Percentiles rank a stretch among this genome's conserved stretches.
Conservation (phyloP, 768 basidiomycete species). For the Clitopilus hobsonii region DNA sequence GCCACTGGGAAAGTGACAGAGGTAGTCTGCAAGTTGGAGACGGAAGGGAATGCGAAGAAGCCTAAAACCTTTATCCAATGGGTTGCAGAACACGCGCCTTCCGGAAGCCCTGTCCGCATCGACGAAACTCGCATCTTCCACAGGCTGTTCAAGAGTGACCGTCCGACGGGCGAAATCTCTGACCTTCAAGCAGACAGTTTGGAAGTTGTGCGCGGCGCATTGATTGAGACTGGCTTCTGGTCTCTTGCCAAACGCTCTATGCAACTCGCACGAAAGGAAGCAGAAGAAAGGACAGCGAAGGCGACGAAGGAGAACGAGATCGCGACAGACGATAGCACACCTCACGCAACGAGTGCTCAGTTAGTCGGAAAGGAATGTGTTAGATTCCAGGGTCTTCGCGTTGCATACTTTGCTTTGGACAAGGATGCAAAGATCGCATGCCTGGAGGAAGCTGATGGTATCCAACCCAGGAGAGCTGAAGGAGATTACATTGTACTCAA, state of each 20-base stretch:
- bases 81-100: constrained; percentile 81
- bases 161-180: constrained; percentile 78
- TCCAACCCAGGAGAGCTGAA: constrained; percentile 39
- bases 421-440: constrained; percentile 71
- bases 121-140: constrained; percentile 93
- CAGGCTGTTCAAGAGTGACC: constrained; percentile 90
- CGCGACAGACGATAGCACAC: constrained; percentile 46
- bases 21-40: constrained; percentile 75
- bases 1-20: constrained; percentile 70
- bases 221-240: constrained; percentile 91
- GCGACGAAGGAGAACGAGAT: constrained; percentile 37
- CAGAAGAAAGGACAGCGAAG: constrained; percentile 56
- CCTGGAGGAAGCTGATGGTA: constrained; percentile 49
- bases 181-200: constrained; percentile 84
- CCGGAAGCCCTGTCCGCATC: constrained; percentile 77
- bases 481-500: constrained; percentile 86
- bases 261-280: constrained; percentile 59
- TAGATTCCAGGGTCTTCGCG: constrained; percentile 93
- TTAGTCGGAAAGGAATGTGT: constrained; percentile 89
- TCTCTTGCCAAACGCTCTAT: constrained; percentile 66
- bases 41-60: constrained; percentile 61
- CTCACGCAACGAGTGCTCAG: constrained; percentile 71
- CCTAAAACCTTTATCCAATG: constrained; percentile 96
- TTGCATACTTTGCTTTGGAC: constrained; percentile 94
- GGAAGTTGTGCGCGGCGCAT: constrained; percentile 72